Base-by-base conservation (phyloP, 2,329 filamentous ascomycete genomes). In the Sporothrix pallida region DNA sequence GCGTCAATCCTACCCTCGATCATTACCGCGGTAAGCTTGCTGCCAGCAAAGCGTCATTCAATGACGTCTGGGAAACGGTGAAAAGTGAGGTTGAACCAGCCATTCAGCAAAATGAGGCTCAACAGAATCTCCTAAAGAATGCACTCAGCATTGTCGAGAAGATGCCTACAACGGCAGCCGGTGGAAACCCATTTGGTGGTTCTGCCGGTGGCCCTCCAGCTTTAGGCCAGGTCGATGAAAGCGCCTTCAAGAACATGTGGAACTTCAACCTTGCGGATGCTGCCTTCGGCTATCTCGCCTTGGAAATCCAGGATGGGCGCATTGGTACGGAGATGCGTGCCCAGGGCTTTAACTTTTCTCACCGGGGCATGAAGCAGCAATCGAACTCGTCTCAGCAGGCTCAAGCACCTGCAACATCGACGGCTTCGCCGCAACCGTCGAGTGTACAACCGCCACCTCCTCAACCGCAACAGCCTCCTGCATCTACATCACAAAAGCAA, bases 171-270 rank as follows among this genome's bases (percentile, higher is more conserved):
- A 95, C 94, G 50, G 96, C 96, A 52, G 97, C 95, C 75, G 96
- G 96, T 72, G 96, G 96, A 26, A 98, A 98, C 81, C 96, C 96
- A 6, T 99, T 99, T 80, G 96, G 96, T 62, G 95, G 95, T 15
- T 93, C 93, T 44, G 89, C 91, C 71, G 89, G 90, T 69, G 92
- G 92, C 54, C 90, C 90, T 70, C 85, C 88, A 71, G 88, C 89
- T 74, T 91, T 93, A 70, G 96, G 96, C 46, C 93, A 97, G 80
- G 94, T 99, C 20, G 96, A 99, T 76, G 96, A 99, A 86, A 98
- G 95, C 79, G 96, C 96, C 1, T 99, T 99, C 88, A 99, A 99
- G 87, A 99, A 99, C 82, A 98, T 98, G 96, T 99, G 96, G 96
- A 99, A 99, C 83, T 99, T 99, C 85, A 98, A 98, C 82, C 84